These are phyloP conservation scores for Thraustochytrium striatum DNA, from an alignment of 352 stramenopile genomes.

Conservation along the genomic window DNA sequence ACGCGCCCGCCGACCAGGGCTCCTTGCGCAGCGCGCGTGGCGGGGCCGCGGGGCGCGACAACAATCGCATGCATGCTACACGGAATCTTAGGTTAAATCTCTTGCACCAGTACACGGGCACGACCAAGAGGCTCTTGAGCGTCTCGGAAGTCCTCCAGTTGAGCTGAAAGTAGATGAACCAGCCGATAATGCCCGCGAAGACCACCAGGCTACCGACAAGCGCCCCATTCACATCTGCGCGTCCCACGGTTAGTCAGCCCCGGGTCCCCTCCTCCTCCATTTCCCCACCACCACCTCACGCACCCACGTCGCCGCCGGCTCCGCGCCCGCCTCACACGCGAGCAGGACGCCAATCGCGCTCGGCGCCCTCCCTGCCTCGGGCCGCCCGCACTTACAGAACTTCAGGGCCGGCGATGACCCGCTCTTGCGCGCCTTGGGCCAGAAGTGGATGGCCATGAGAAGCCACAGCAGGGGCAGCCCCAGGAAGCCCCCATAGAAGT, in stretches of 20 bases:
- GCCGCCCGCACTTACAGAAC: slow-evolving; percentile 4
- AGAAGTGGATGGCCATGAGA: background rate
- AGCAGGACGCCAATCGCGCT: too few species aligned
- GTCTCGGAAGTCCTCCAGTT: background rate
- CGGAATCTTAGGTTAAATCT: too few species aligned
- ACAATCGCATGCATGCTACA: too few species aligned
- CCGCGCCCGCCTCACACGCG: too few species aligned
- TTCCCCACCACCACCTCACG: too few species aligned
- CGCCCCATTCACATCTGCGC: slow-evolving; percentile 9
- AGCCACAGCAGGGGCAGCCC: slow-evolving; percentile 31
- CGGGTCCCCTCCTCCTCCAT: too few species aligned
- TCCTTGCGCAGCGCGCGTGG: too few species aligned
- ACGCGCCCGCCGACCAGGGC: too few species aligned
- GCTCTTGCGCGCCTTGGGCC: background rate
- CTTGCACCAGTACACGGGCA: too few species aligned
- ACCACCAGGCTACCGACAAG: background rate
- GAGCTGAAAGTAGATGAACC: slow-evolving; percentile 23
- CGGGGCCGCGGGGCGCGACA: too few species aligned
- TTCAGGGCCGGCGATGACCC: background rate
- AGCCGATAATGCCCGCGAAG: background rate
- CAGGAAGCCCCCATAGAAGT: slow-evolving; percentile 35
- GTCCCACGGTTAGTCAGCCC: background rate
- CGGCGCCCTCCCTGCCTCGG: too few species aligned
- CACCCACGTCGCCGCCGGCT: too few species aligned
- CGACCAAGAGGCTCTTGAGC: background rate